A percentile compares a stretch with the other conserved stretches of the same genome.
Conservation (phyloP, 495 filamentous ascomycete genomes). For the Penicillium chermesinum region DNA sequence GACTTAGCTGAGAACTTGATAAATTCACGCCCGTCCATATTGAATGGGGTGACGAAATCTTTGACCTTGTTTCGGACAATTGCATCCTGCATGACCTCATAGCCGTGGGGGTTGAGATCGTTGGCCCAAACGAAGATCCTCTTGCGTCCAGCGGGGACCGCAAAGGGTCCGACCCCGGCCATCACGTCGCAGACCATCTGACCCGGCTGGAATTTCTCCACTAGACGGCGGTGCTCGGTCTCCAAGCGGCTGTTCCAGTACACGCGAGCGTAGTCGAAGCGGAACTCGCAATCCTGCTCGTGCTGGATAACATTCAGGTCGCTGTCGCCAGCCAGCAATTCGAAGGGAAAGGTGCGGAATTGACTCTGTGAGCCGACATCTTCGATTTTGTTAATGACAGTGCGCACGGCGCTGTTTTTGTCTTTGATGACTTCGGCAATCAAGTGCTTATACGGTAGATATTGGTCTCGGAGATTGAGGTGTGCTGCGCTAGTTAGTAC, state of each 20-base stretch:
- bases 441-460: constrained; percentile 73
- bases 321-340: constrained; percentile 75
- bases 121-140: constrained; percentile 95
- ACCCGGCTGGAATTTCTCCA: constrained; percentile 70
- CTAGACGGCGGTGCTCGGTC: constrained; percentile 78
- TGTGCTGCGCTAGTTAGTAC: constrained; percentile 52
- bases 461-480: constrained; percentile 79
- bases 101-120: constrained; percentile 91
- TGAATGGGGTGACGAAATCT: constrained; percentile 70
- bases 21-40: constrained; percentile 74
- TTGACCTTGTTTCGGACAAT: constrained; percentile 74
- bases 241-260: constrained; percentile 96
- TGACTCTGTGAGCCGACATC: constrained; percentile 77
- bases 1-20: constrained; percentile 61
- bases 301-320: constrained; percentile 74
- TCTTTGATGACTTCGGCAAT: constrained; percentile 81
- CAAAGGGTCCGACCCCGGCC: constrained; percentile 96
- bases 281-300: constrained; percentile 47
- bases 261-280: constrained; percentile 64
- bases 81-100: constrained; percentile 61
- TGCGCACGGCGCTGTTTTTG: constrained; percentile 74
- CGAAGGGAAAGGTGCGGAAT: constrained; percentile 90
- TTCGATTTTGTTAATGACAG: constrained; percentile 94
- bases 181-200: constrained; percentile 96
- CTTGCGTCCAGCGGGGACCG: constrained; percentile 84